Percentiles rank a stretch among this genome's conserved stretches.
phyloP scores from a whole-genome alignment of 2,329 filamentous ascomycete species.

The Beauveria bassiana region DNA sequence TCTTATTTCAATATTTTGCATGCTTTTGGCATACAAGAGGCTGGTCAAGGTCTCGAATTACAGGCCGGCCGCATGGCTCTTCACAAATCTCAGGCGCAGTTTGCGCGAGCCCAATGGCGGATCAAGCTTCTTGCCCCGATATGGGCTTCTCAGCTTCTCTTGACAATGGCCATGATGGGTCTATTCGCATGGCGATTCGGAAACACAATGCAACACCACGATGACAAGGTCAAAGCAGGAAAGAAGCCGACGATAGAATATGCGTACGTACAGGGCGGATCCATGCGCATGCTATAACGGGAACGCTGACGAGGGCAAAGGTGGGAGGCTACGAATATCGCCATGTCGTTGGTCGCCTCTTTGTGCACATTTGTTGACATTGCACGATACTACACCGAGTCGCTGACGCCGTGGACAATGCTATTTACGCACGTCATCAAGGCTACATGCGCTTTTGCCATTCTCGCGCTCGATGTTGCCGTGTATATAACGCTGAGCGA shows the following conservation, averaged over 20 bases:
- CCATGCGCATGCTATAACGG: neutral
- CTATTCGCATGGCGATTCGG: constrained; percentile 47
- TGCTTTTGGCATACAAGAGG: no score
- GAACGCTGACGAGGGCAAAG: constrained; percentile 22
- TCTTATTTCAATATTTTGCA: no score
- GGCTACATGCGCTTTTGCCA: constrained; percentile 35
- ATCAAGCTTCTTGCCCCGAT: constrained; percentile 38
- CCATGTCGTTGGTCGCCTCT: constrained; percentile 38
- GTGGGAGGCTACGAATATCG: constrained; percentile 47
- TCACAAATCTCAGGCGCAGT: constrained; percentile 45
- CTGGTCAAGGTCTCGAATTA: no score
- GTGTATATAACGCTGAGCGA: constrained; percentile 39
- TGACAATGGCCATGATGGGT: constrained; percentile 40
- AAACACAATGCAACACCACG: constrained; percentile 35
- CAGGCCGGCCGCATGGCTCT: constrained; percentile 23
- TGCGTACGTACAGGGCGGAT: constrained; percentile 35
- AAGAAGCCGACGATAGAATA: constrained; percentile 38
- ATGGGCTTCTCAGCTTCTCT: constrained; percentile 40
- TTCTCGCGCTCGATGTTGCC: constrained; percentile 43
- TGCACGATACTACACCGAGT: constrained; percentile 37
- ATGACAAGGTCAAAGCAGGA: constrained; percentile 32
- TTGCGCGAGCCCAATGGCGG: constrained; percentile 44
- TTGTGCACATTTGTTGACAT: constrained; percentile 40
- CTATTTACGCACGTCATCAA: constrained; percentile 45
- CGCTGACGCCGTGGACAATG: constrained; percentile 47